phyloP scores from a whole-genome alignment of 1,284 basidiomycete species.

The Cutaneotrichosporon cyanovorans region DNA sequence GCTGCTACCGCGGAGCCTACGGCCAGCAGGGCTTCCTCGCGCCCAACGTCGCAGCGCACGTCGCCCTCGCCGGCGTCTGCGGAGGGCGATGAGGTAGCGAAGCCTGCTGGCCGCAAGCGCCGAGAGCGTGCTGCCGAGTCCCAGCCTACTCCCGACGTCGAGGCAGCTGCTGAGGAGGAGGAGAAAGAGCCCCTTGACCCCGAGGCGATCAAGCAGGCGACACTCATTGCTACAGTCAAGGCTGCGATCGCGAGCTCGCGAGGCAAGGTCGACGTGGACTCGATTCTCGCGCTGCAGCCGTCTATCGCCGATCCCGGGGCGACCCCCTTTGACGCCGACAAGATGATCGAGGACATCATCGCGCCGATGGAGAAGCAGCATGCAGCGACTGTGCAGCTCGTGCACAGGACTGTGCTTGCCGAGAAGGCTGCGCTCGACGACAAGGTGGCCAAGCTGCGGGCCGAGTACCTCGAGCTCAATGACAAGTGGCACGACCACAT shows the following conservation, averaged over 20 bases:
- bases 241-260: slow-evolving; percentile 1
- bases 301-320: slow-evolving; percentile 21
- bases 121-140: slow-evolving; percentile 17
- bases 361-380: slow-evolving; percentile 18
- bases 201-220: slow-evolving; percentile 1
- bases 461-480: slow-evolving; percentile 63
- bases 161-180: slow-evolving; percentile 18
- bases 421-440: slow-evolving; percentile 50
- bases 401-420: slow-evolving; percentile 13
- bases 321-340: slow-evolving; percentile 9
- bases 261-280: slow-evolving; percentile 13
- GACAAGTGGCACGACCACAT: slow-evolving; percentile 66
- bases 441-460: slow-evolving; percentile 55
- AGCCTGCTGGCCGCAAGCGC: not conserved
- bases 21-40: no score
- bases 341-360: slow-evolving; percentile 15
- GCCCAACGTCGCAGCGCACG: no score
- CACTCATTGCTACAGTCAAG: slow-evolving; percentile 18
- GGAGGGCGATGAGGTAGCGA: no score
- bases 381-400: not conserved
- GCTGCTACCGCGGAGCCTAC: no score
- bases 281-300: slow-evolving; percentile 27
- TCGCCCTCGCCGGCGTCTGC: no score
- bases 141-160: slow-evolving; percentile 24
- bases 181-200: slow-evolving; percentile 9